These are phyloP conservation scores for Exophiala mesophila DNA, from an alignment of 2,329 filamentous ascomycete species.

Conservation along the genomic window DNA sequence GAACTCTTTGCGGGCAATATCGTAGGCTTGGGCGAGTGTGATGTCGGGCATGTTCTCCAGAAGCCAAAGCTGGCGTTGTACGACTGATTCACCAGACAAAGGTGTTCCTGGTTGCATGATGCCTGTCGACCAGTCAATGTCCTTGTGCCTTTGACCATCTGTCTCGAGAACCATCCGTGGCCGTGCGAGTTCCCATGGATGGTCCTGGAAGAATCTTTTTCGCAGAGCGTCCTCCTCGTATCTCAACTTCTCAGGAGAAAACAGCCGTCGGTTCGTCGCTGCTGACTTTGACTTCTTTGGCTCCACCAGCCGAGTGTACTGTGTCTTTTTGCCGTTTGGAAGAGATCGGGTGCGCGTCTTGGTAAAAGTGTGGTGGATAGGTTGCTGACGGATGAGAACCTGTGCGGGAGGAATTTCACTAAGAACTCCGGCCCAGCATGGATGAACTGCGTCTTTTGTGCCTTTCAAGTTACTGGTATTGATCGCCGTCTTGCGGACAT, in stretches of 20 bases:
- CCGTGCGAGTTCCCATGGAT: slow-evolving; percentile 93
- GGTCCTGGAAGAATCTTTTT: slow-evolving; percentile 79
- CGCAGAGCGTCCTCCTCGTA: slow-evolving; percentile 84
- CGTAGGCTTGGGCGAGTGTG: slow-evolving; percentile 69
- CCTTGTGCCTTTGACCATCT: slow-evolving; percentile 74
- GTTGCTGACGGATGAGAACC: slow-evolving; percentile 54
- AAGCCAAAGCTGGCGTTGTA: slow-evolving; percentile 85
- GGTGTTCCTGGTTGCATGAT: slow-evolving; percentile 69
- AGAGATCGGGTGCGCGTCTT: slow-evolving; percentile 36
- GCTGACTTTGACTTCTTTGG: slow-evolving; percentile 42
- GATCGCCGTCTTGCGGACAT: slow-evolving; percentile 41
- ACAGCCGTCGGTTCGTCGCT: slow-evolving; percentile 64
- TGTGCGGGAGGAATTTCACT: slow-evolving; percentile 56
- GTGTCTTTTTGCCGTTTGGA: slow-evolving; percentile 19
- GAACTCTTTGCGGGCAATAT: slow-evolving; percentile 81
- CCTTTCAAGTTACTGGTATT: slow-evolving; percentile 30
- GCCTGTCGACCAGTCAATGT: slow-evolving; percentile 54
- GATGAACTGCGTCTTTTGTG: slow-evolving; percentile 34
- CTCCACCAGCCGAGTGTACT: slow-evolving; percentile 17
- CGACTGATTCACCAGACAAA: slow-evolving; percentile 83
- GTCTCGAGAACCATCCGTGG: slow-evolving; percentile 79
- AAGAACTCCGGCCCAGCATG: slow-evolving; percentile 54
- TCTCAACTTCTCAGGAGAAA: slow-evolving; percentile 68
- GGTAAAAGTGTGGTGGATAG: slow-evolving; percentile 42
- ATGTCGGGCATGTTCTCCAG: slow-evolving; percentile 60